These are phyloP conservation scores for Tylopilus vinaceipallidus DNA, from an alignment of 768 basidiomycete species.

Conservation along the genomic window DNA sequence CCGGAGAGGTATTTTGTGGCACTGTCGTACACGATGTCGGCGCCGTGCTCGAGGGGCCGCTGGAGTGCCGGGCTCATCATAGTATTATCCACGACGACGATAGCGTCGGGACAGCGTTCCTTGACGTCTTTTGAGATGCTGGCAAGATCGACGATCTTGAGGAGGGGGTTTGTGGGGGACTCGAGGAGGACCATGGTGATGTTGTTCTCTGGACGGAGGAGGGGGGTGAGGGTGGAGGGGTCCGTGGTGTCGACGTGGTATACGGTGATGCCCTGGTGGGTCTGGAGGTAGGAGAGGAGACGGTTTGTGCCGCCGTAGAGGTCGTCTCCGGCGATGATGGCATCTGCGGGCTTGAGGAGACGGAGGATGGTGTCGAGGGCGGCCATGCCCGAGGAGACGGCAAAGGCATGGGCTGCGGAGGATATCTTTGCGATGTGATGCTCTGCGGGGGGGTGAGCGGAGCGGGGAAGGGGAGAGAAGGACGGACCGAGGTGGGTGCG, in stretches of 20 bases:
- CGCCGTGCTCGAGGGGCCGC: constrained; percentile 91
- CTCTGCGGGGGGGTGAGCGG: constrained; percentile 48
- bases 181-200: constrained; percentile 96
- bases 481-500: constrained; percentile 85
- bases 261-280: constrained; percentile 84
- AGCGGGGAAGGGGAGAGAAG: neutral
- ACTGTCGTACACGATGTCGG: constrained; percentile 97
- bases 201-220: constrained; percentile 61
- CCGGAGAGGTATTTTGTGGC: constrained; percentile 97
- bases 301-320: constrained; percentile 98
- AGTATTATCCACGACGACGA: constrained; percentile 94
- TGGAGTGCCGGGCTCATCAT: constrained; percentile 99
- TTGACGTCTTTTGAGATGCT: constrained; percentile 83
- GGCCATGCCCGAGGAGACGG: constrained; percentile 97
- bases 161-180: constrained; percentile 94
- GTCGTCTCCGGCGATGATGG: constrained; percentile 95
- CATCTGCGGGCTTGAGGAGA: constrained; percentile 91
- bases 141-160: constrained; percentile 91
- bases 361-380: constrained; percentile 94
- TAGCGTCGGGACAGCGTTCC: constrained; percentile 71
- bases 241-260: constrained; percentile 93
- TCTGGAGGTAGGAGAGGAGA: constrained; percentile 82
- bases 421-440: constrained; percentile 98
- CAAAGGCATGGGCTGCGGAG: constrained; percentile 84
- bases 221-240: constrained; percentile 56